These are phyloP conservation scores for Lachancea cidri DNA, from an alignment of 805 yeast species.

Conservation along the genomic window DNA sequence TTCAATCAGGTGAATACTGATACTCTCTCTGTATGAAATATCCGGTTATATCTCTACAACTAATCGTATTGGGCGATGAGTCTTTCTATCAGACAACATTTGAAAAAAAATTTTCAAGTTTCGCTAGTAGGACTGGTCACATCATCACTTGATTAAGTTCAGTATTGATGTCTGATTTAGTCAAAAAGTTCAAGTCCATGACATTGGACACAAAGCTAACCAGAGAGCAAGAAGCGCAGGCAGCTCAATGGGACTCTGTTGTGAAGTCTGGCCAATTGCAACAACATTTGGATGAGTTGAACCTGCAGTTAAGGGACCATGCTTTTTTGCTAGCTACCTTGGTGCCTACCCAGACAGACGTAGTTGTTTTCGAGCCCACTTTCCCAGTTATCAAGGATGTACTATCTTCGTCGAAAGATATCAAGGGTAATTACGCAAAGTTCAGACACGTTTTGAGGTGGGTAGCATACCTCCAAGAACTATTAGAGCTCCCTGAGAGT, in stretches of 20 bases:
- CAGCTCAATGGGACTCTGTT: slow-evolving; percentile 75
- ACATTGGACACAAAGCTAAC: slow-evolving; percentile 30
- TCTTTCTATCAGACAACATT: background rate
- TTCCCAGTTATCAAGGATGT: slow-evolving; percentile 56
- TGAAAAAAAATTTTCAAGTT: background rate
- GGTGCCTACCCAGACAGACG: slow-evolving; percentile 64
- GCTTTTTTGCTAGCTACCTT: slow-evolving; percentile 66
- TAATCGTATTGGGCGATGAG: background rate
- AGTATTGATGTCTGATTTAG: slow-evolving; percentile 27
- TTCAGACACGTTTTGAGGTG: slow-evolving; percentile 88
- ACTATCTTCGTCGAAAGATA: slow-evolving; percentile 40
- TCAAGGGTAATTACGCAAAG: slow-evolving; percentile 48
- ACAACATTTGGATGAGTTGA: slow-evolving; percentile 50
- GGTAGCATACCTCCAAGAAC: slow-evolving; percentile 81
- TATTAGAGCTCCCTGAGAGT: slow-evolving; percentile 49
- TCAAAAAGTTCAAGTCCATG: slow-evolving; percentile 24
- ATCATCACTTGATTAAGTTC: background rate
- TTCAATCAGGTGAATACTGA: too few species aligned
- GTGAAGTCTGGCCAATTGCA: slow-evolving; percentile 52
- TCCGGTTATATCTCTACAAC: too few species aligned
- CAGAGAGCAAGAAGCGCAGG: slow-evolving; percentile 59
- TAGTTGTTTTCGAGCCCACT: slow-evolving; percentile 59
- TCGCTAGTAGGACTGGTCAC: too few species aligned
- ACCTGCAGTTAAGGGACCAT: slow-evolving; percentile 58
- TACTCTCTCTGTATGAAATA: too few species aligned